These are phyloP conservation scores for Zygoascus sp. DNA, from an alignment of 1,139 yeast genomes.

Conservation along the genomic window DNA sequence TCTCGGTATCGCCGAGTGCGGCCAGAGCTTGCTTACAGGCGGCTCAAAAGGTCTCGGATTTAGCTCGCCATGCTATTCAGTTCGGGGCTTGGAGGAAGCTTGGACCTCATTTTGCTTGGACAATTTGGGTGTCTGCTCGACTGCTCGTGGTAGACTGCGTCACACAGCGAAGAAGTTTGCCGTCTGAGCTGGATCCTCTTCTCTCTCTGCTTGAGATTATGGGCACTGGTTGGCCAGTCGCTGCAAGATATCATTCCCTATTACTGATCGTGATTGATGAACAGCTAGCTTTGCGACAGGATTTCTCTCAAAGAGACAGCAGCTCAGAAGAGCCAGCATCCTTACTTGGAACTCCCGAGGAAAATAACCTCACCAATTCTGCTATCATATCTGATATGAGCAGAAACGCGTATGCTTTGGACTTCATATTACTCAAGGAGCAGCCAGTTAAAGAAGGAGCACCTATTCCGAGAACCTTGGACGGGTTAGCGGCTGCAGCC, in stretches of 20 bases:
- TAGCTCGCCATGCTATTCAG: constrained; percentile 25
- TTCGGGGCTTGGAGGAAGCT: constrained; percentile 26
- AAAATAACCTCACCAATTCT: constrained; percentile 15
- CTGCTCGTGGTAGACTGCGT: constrained; percentile 37
- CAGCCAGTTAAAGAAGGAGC: not conserved
- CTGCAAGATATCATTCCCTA: constrained; percentile 33
- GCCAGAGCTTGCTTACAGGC: constrained; percentile 30
- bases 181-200: constrained; percentile 27
- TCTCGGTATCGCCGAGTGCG: constrained; percentile 32
- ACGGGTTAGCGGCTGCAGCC: not conserved
- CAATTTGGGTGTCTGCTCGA: constrained; percentile 37
- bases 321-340: constrained; percentile 1
- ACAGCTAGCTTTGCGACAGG: constrained; percentile 29
- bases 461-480: not conserved
- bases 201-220: constrained; percentile 28
- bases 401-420: constrained; percentile 25
- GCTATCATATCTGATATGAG: constrained; percentile 25
- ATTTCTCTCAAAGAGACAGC: constrained; percentile 24
- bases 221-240: constrained; percentile 33
- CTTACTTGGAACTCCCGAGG: constrained; percentile 8
- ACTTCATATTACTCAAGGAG: constrained; percentile 20
- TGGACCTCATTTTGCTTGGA: constrained; percentile 38
- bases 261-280: constrained; percentile 31
- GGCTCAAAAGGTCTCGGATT: constrained; percentile 24
- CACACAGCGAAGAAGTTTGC: constrained; percentile 23